A percentile compares a stretch with the other conserved stretches of the same genome.
Conservation (phyloP, 2,329 filamentous ascomycete species). For the Cladophialophora immunda region DNA sequence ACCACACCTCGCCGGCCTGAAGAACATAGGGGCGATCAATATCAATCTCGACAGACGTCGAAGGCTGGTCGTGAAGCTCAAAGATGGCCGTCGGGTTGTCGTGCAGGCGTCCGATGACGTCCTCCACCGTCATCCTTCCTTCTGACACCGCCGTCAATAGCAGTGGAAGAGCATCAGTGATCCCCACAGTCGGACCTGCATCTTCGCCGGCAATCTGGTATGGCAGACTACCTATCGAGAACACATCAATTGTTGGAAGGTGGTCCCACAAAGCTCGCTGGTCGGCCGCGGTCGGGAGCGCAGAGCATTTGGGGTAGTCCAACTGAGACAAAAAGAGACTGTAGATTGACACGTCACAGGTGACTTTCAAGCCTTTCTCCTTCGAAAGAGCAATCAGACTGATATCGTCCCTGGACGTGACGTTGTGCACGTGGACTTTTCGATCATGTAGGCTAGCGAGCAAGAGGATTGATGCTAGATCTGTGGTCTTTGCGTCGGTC, state of each 20-base stretch:
- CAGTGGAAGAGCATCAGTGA: conserved; percentile 76
- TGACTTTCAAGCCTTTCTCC: conserved; percentile 81
- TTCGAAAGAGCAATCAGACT: conserved; percentile 79
- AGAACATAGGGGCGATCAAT: conserved; percentile 75
- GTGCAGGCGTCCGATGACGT: conserved; percentile 75
- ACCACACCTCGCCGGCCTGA: conserved; percentile 65
- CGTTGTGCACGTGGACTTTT: conserved; percentile 80
- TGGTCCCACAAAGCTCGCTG: conserved; percentile 79
- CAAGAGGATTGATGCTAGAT: conserved; percentile 80
- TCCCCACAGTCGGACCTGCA: conserved; percentile 70
- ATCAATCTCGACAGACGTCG: conserved; percentile 77
- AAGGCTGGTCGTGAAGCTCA: conserved; percentile 81
- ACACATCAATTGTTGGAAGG: conserved; percentile 76
- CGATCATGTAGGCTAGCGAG: conserved; percentile 80
- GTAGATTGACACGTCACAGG: conserved; percentile 84
- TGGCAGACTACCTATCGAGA: conserved; percentile 79
- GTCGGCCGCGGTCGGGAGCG: conserved; percentile 72
- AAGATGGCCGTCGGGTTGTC: conserved; percentile 84
- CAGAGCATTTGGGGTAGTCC: conserved; percentile 73
- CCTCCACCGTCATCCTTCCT: conserved; percentile 75
- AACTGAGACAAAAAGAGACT: conserved; percentile 76
- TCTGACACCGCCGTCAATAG: conserved; percentile 79
- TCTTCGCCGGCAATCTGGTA: conserved; percentile 74
- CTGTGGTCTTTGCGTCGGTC: conserved; percentile 81
- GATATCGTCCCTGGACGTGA: conserved; percentile 84